A percentile compares a stretch with the other conserved stretches of the same genome.
Evolutionary conservation across 2,329 filamentous ascomycete species (phyloP).

Genomic region (Drechslerella coelobrocha): DNA sequence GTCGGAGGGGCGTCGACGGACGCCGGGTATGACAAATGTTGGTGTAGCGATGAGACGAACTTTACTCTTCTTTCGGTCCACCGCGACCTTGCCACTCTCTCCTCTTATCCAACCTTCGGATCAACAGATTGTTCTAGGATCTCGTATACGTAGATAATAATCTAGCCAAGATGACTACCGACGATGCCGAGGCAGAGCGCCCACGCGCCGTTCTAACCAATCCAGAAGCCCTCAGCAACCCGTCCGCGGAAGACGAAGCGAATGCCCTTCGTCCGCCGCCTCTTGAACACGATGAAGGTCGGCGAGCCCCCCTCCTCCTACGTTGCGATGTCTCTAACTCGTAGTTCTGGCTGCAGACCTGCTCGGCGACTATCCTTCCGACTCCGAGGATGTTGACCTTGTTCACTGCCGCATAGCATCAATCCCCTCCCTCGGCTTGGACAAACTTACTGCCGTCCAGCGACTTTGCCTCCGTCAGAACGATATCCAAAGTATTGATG

Average conservation of each 20-base stretch:
- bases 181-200: constrained; percentile 17
- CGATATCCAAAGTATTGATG: constrained; percentile 78
- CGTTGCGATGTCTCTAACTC: constrained; percentile 2
- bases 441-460: constrained; percentile 74
- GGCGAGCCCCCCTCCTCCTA: not conserved
- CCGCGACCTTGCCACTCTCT: too few species aligned
- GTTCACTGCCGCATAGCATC: constrained; percentile 85
- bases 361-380: constrained; percentile 53
- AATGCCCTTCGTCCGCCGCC: constrained; percentile 35
- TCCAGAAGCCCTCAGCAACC: constrained; percentile 46
- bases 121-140: not conserved
- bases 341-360: constrained; percentile 47
- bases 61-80: too few species aligned
- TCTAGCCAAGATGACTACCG: constrained; percentile 30
- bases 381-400: constrained; percentile 74
- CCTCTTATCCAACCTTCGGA: not conserved
- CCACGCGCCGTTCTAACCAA: constrained; percentile 42
- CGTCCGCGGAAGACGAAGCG: constrained; percentile 40
- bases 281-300: constrained; percentile 40
- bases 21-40: too few species aligned
- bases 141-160: not conserved
- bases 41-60: too few species aligned
- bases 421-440: constrained; percentile 77
- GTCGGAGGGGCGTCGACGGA: too few species aligned
- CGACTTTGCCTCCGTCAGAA: constrained; percentile 93